A percentile compares a stretch with the other conserved stretches of the same genome.
These are phyloP conservation scores for Eucalyptus erythrocorys DNA, from an alignment of 345 rosid genomes.

Conservation along the genomic window DNA sequence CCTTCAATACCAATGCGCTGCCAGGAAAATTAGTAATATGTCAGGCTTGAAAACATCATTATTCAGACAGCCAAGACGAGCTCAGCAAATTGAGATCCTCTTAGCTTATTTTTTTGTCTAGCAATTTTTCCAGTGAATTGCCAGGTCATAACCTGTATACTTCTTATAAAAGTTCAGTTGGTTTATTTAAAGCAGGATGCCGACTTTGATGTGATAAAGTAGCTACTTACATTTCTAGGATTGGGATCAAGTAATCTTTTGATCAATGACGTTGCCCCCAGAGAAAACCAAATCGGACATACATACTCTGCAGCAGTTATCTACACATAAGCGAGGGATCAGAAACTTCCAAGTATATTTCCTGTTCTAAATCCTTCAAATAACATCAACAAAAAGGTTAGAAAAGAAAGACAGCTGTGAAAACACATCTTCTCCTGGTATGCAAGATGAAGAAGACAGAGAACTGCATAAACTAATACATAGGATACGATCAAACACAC, in stretches of 20 bases:
- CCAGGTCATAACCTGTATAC: not conserved
- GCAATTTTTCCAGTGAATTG: not conserved
- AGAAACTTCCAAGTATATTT: not conserved
- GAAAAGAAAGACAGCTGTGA: not conserved
- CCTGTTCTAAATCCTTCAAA: not conserved
- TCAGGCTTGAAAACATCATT: not conserved
- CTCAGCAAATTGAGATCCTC: not conserved
- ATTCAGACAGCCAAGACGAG: not conserved
- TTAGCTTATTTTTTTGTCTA: not conserved
- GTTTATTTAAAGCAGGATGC: not conserved
- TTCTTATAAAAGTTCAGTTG: not conserved
- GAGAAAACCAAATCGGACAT: constrained; percentile 82
- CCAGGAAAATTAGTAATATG: not conserved
- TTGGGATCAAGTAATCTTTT: constrained; percentile 71
- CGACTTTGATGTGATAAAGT: not conserved
- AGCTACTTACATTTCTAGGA: constrained; percentile 66
- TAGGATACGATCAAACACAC: not conserved
- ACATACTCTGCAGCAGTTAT: constrained; percentile 71
- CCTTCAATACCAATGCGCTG: constrained; percentile 72
- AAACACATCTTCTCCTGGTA: not conserved
- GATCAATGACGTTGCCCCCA: constrained; percentile 51
- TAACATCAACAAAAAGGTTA: not conserved
- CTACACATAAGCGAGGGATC: constrained; percentile 10
- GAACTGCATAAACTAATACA: not conserved
- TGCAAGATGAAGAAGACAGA: not conserved